Base-by-base conservation (phyloP, 2,329 filamentous ascomycete genomes). In the Pseudohalonectria lignicola region DNA sequence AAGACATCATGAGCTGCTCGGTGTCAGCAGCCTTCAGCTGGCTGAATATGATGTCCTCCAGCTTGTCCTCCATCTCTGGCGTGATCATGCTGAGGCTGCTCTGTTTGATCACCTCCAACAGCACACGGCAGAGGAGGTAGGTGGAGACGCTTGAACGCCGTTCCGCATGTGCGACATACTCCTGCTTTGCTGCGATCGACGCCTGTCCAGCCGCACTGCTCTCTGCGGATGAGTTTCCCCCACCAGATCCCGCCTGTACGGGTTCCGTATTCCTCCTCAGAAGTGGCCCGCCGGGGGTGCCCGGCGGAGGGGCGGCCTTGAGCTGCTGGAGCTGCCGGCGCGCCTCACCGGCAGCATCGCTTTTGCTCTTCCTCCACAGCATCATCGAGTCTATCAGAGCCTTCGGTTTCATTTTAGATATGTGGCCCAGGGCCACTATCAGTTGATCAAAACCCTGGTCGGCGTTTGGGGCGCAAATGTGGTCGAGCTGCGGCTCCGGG, bases 371-470 rank as follows among this genome's bases (percentile, higher is more conserved):
- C 40, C 92, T 79, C 92, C 76, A 98, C 23, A 94, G 74, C 86
- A 98, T 98, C 57, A 98, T 87, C 16, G 86, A 88, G 59, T 98
- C 92, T 51, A 98, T 95, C 37, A 98, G 63, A 5, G 87, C 85
- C 55, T 94, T 96, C 5, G 93, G 93, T 54, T 93, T 94, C 47
- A 88, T 83, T 42, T 86, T 84, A 38, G 90, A 86, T 52, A 98
- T 94, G 55, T 96, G 90, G 4, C 92, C 92, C 29, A 98, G 70
- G 13, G 93, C 92, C 20, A 81, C 79, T 46, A 98, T 93, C 50
- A 94, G 76, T 61, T 96, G 90, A 58, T 98, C 92, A 54, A 98
- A 98, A 10, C 76, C 78, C 2, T 81, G 73, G 55, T 98, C 92
- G 30, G 84, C 83, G 13, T 88, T 87, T 30, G 83, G 82, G 1